Conservation (phyloP, 2,329 filamentous ascomycete species). For the Blumeria graminis region DNA sequence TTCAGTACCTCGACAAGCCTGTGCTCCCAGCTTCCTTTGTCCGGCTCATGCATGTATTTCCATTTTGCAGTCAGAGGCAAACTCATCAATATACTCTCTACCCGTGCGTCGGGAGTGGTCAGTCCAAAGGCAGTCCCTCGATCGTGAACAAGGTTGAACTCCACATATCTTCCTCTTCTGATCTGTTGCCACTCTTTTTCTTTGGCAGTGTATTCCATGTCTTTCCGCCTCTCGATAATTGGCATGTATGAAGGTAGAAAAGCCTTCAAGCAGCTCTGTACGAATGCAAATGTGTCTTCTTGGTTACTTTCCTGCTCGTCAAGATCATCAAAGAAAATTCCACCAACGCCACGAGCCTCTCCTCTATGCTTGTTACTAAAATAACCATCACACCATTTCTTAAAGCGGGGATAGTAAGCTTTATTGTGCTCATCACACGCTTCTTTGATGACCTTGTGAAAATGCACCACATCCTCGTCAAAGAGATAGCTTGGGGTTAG, state of each 20-base stretch:
- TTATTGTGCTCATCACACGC: slow-evolving; percentile 86
- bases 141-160: slow-evolving; percentile 96
- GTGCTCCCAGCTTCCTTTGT: slow-evolving; percentile 52
- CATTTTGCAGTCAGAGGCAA: slow-evolving; percentile 78
- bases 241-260: slow-evolving; percentile 84
- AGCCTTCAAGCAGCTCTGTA: slow-evolving; percentile 60
- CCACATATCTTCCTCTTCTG: slow-evolving; percentile 80
- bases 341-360: slow-evolving; percentile 70
- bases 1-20: slow-evolving; percentile 49
- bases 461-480: slow-evolving; percentile 90
- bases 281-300: slow-evolving; percentile 74
- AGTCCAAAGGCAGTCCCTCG: slow-evolving; percentile 83
- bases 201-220: slow-evolving; percentile 66
- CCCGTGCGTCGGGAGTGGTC: slow-evolving; percentile 70
- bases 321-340: slow-evolving; percentile 97
- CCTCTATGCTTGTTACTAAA: slow-evolving; percentile 81
- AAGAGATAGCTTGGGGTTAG: slow-evolving; percentile 85
- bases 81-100: slow-evolving; percentile 97
- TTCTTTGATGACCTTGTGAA: slow-evolving; percentile 81
- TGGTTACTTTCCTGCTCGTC: slow-evolving; percentile 69
- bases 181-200: slow-evolving; percentile 97
- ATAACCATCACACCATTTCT: slow-evolving; percentile 96
- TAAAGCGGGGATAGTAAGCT: slow-evolving; percentile 80
- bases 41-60: slow-evolving; percentile 84
- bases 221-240: slow-evolving; percentile 68